A percentile compares a stretch with the other conserved stretches of the same genome.
Evolutionary conservation across 306 rosid species (phyloP).

Genomic region (Aeschynomene evenia): DNA sequence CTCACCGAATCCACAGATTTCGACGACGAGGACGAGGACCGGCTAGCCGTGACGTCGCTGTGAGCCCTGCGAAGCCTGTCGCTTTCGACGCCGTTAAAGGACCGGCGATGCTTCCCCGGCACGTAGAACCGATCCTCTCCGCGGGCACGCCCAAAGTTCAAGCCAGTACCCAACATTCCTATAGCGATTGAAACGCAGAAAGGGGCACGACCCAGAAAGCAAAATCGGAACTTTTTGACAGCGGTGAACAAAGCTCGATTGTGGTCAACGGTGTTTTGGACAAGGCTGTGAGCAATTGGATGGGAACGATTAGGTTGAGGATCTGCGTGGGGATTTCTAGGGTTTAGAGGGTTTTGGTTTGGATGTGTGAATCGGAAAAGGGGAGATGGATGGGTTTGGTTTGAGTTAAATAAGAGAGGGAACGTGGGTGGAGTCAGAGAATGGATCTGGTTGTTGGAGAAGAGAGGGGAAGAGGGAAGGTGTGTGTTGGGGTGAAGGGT

Average conservation of each 20-base stretch:
- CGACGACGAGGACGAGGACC: constrained; percentile 23
- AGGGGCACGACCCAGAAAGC: neutral
- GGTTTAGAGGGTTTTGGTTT: constrained; percentile 12
- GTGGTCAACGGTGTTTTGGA: constrained; percentile 48
- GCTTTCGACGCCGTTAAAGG: constrained; percentile 38
- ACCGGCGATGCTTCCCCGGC: constrained; percentile 52
- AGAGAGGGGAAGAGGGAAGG: constrained; percentile 22
- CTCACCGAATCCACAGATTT: constrained; percentile 28
- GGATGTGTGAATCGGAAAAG: constrained; percentile 23
- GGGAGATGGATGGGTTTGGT: constrained; percentile 12
- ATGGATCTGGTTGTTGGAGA: constrained; percentile 51
- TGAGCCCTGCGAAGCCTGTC: constrained; percentile 54
- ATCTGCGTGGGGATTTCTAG: constrained; percentile 17
- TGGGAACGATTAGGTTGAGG: neutral
- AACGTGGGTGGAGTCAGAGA: constrained; percentile 41
- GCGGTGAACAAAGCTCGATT: constrained; percentile 35
- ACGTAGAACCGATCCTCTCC: constrained; percentile 73
- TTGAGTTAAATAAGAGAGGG: constrained; percentile 26
- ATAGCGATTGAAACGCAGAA: neutral
- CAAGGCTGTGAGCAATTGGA: constrained; percentile 2
- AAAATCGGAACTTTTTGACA: constrained; percentile 18
- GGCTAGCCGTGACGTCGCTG: constrained; percentile 48
- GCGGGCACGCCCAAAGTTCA: constrained; percentile 54
- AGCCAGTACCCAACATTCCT: constrained; percentile 67
- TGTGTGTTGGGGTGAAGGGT: constrained; percentile 30